A percentile compares a stretch with the other conserved stretches of the same genome.
Evolutionary conservation across 1,139 yeast genomes (phyloP).

Genomic region (Pichia cactophila): DNA sequence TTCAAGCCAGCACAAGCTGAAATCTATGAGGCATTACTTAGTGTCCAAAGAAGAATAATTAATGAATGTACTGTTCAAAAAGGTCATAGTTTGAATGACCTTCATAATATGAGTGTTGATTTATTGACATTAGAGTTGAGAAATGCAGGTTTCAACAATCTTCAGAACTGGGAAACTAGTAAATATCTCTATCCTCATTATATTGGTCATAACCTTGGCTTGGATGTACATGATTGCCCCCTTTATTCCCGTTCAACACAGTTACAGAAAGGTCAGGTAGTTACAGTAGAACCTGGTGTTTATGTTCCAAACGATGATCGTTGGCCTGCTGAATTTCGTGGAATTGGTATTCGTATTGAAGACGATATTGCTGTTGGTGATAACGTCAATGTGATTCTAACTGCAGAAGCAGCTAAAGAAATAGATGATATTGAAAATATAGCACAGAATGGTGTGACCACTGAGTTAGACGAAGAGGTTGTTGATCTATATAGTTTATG

Average conservation of each 20-base stretch:
- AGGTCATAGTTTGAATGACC: conserved; percentile 57
- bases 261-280: conserved; percentile 58
- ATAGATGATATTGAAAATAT: conserved; percentile 67
- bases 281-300: conserved; percentile 92
- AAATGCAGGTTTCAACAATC: conserved; percentile 58
- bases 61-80: conserved; percentile 49
- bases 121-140: conserved; percentile 55
- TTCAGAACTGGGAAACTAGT: conserved; percentile 45
- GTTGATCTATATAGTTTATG: conserved; percentile 31
- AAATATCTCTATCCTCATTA: conserved; percentile 78
- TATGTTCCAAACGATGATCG: conserved; percentile 65
- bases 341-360: conserved; percentile 90
- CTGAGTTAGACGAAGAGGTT: conserved; percentile 37
- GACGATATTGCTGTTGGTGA: conserved; percentile 81
- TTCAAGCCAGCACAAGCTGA: conserved; percentile 78
- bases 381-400: conserved; percentile 45
- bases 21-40: conserved; percentile 78
- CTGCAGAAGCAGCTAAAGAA: conserved; percentile 81
- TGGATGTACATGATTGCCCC: conserved; percentile 87
- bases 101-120: conserved; percentile 64
- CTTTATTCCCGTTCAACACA: conserved; percentile 44
- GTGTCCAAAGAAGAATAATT: conserved; percentile 75
- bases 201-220: conserved; percentile 90
- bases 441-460: conserved; percentile 48
- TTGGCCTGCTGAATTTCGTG: conserved; percentile 77